Percentiles rank a stretch among this genome's conserved stretches.
Evolutionary conservation across 257 asterid species (phyloP).

Genomic region (Echium plantagineum): DNA sequence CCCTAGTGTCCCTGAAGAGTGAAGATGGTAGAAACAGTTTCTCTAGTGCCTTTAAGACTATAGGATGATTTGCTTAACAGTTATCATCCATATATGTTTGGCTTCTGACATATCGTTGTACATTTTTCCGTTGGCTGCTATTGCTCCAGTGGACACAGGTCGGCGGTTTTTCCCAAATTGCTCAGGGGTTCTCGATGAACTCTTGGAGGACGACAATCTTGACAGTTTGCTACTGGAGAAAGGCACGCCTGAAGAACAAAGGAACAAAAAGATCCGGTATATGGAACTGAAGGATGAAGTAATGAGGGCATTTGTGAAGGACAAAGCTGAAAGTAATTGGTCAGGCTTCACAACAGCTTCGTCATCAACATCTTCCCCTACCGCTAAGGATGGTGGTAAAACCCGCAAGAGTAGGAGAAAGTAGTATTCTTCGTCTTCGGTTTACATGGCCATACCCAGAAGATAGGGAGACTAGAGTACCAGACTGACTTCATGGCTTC

Average conservation of each 20-base stretch:
- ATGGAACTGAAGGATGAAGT: slow-evolving; percentile 70
- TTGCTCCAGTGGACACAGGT: slow-evolving; percentile 50
- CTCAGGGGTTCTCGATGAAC: slow-evolving; percentile 63
- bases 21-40: too few species aligned
- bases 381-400: slow-evolving; percentile 8
- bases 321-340: slow-evolving; percentile 45
- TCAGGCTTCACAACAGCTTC: slow-evolving; percentile 32
- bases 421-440: slow-evolving; percentile 9
- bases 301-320: slow-evolving; percentile 65
- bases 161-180: slow-evolving; percentile 72
- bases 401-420: slow-evolving; percentile 32
- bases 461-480: too few species aligned
- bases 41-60: too few species aligned
- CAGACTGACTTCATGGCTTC: neutral
- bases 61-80: too few species aligned
- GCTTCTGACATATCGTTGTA: too few species aligned
- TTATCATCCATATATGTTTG: too few species aligned
- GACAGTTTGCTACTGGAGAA: slow-evolving; percentile 48
- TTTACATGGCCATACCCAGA: neutral
- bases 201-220: slow-evolving; percentile 55
- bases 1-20: too few species aligned
- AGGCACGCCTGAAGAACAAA: slow-evolving; percentile 61
- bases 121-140: neutral
- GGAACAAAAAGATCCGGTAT: slow-evolving; percentile 45
- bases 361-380: slow-evolving; percentile 42